Evolutionary conservation across 495 filamentous ascomycete genomes (phyloP).

Genomic region (Daldinia loculata): DNA sequence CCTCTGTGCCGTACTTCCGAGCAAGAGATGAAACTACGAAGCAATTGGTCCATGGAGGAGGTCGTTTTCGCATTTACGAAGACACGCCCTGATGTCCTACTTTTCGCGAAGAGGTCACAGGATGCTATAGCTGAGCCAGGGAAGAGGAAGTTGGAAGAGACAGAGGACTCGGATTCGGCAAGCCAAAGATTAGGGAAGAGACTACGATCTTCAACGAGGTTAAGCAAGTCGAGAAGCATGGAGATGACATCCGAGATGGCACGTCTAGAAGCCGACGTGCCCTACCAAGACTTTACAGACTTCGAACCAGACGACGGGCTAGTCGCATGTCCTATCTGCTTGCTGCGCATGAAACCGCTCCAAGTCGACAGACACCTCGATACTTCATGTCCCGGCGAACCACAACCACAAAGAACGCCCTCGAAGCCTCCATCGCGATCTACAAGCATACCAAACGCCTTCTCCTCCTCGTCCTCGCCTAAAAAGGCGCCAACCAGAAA

Average conservation of each 20-base stretch:
- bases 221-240: conserved; percentile 50
- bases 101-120: conserved; percentile 62
- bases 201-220: conserved; percentile 55
- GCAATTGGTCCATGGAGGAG: conserved; percentile 84
- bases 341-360: conserved; percentile 74
- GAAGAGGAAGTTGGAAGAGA: conserved; percentile 63
- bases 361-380: conserved; percentile 85
- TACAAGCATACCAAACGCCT: conserved; percentile 33
- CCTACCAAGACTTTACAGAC: conserved; percentile 43
- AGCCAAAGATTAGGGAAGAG: conserved; percentile 51
- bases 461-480: conserved; percentile 19
- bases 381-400: conserved; percentile 57
- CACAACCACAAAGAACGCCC: conserved; percentile 41
- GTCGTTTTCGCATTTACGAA: conserved; percentile 80
- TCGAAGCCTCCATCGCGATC: conserved; percentile 41
- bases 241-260: conserved; percentile 50
- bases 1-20: conserved; percentile 80
- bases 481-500: conserved; percentile 26
- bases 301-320: conserved; percentile 72
- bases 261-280: conserved; percentile 47
- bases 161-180: conserved; percentile 33
- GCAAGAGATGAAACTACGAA: conserved; percentile 82
- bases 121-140: conserved; percentile 21
- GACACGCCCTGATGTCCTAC: conserved; percentile 68
- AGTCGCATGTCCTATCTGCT: conserved; percentile 84